phyloP scores from a whole-genome alignment of 306 rosid species.

The Amphicarpaea edgeworthii region DNA sequence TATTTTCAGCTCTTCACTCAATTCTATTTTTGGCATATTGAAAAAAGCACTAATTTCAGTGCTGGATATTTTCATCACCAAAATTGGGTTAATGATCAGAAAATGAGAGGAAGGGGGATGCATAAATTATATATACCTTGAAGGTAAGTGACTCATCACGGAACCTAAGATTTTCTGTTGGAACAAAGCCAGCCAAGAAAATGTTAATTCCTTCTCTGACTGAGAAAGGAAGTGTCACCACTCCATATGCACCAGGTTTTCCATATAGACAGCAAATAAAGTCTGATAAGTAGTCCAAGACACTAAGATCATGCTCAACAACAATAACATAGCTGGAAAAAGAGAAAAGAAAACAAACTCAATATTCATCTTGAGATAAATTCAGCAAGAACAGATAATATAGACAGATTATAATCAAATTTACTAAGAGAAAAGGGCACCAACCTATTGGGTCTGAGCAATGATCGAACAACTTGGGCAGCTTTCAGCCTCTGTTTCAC shows the following conservation, averaged over 20 bases:
- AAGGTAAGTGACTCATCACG: slow-evolving; percentile 94
- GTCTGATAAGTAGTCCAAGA: slow-evolving; percentile 97
- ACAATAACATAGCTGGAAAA: slow-evolving; percentile 94
- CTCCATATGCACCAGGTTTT: slow-evolving; percentile 99
- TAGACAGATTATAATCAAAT: neutral
- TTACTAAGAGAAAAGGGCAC: slow-evolving; percentile 20
- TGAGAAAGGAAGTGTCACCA: slow-evolving; percentile 98
- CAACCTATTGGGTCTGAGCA: slow-evolving; percentile 93
- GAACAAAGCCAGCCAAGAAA: slow-evolving; percentile 98
- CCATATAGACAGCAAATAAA: slow-evolving; percentile 98
- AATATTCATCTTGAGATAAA: slow-evolving; percentile 18
- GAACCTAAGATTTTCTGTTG: slow-evolving; percentile 96
- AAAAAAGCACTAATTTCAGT: slow-evolving; percentile 14
- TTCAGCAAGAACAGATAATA: neutral
- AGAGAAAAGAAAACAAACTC: slow-evolving; percentile 38
- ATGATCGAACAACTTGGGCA: slow-evolving; percentile 89
- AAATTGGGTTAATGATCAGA: neutral
- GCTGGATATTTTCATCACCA: slow-evolving; percentile 14
- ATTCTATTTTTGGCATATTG: neutral
- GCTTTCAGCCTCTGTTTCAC: slow-evolving; percentile 98
- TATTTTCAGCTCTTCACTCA: slow-evolving; percentile 5
- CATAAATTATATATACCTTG: slow-evolving; percentile 60
- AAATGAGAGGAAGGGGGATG: slow-evolving; percentile 11
- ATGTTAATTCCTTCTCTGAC: slow-evolving; percentile 99
- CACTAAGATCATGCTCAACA: slow-evolving; percentile 99